Evolutionary conservation across 495 filamentous ascomycete genomes (phyloP).

Genomic region (Lepidopterella palustris): DNA sequence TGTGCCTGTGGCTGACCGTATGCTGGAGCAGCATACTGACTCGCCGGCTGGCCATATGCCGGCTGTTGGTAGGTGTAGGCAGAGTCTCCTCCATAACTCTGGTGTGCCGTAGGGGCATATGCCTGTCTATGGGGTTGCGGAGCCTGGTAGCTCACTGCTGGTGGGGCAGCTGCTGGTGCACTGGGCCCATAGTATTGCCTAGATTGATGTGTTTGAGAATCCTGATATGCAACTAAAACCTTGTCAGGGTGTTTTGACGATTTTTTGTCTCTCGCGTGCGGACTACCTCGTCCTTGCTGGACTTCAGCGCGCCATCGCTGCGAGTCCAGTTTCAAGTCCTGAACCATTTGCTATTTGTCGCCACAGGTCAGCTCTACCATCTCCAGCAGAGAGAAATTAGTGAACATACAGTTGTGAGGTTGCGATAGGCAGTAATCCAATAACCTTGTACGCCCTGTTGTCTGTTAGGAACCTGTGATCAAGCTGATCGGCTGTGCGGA

Average conservation of each 20-base stretch:
- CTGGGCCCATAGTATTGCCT: conserved; percentile 45
- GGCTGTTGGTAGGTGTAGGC: neutral
- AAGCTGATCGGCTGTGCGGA: conserved; percentile 8
- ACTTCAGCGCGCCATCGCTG: conserved; percentile 56
- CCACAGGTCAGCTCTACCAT: neutral
- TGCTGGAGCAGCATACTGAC: neutral
- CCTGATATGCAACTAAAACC: conserved; percentile 46
- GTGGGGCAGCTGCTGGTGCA: neutral
- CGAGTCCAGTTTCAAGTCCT: conserved; percentile 78
- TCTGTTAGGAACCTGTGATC: conserved; percentile 31
- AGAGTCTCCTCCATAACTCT: neutral
- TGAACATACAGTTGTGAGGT: conserved; percentile 71
- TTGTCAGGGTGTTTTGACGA: conserved; percentile 32
- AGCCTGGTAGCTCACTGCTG: neutral
- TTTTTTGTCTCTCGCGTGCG: conserved; percentile 45
- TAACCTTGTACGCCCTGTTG: conserved; percentile 65
- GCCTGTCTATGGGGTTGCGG: neutral
- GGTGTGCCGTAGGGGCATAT: neutral
- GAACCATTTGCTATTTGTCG: conserved; percentile 67
- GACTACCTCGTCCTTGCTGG: conserved; percentile 57
- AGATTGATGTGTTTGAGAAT: conserved; percentile 46
- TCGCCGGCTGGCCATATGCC: neutral
- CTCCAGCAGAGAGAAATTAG: conserved; percentile 23
- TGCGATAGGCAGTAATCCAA: conserved; percentile 82
- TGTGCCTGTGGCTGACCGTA: neutral